Conservation (phyloP, 805 yeast genomes). For the Yueomyces sp. region DNA sequence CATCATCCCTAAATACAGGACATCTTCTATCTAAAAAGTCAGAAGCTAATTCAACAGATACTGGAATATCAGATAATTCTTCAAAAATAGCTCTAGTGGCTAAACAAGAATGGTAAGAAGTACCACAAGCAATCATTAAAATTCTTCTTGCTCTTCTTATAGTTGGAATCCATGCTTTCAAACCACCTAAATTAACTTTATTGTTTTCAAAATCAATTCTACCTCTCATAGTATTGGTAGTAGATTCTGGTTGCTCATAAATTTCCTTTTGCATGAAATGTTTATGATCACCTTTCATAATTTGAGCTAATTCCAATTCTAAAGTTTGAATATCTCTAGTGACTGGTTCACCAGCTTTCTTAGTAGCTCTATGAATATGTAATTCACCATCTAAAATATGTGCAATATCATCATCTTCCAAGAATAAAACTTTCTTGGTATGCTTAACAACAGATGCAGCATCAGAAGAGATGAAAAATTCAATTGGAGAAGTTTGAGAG, state of each 20-base stretch:
- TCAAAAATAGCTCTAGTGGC: conserved; percentile 95
- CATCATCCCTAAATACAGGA: conserved; percentile 97
- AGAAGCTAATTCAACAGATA: conserved; percentile 82
- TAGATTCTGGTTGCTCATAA: conserved; percentile 96
- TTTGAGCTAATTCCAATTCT: conserved; percentile 93
- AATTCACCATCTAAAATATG: conserved; percentile 96
- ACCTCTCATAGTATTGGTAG: conserved; percentile 98
- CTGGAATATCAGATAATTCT: conserved; percentile 92
- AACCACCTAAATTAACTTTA: conserved; percentile 77
- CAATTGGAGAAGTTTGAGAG: conserved; percentile 85
- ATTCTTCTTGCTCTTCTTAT: conserved; percentile 90
- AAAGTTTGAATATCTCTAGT: conserved; percentile 92
- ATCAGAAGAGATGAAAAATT: conserved; percentile 91
- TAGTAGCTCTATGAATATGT: conserved; percentile 93
- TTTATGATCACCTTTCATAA: conserved; percentile 92
- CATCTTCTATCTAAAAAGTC: conserved; percentile 89
- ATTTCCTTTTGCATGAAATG: conserved; percentile 99
- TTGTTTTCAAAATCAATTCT: conserved; percentile 83
- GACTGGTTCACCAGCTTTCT: conserved; percentile 78
- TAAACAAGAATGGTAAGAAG: conserved; percentile 95
- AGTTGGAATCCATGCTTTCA: conserved; percentile 69
- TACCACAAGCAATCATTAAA: conserved; percentile 98
- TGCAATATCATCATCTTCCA: conserved; percentile 98
- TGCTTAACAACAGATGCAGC: conserved; percentile 94
- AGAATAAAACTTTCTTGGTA: conserved; percentile 89